These are phyloP conservation scores for Oenanthe javanica DNA, from an alignment of 140 eudicot species.

Conservation along the genomic window DNA sequence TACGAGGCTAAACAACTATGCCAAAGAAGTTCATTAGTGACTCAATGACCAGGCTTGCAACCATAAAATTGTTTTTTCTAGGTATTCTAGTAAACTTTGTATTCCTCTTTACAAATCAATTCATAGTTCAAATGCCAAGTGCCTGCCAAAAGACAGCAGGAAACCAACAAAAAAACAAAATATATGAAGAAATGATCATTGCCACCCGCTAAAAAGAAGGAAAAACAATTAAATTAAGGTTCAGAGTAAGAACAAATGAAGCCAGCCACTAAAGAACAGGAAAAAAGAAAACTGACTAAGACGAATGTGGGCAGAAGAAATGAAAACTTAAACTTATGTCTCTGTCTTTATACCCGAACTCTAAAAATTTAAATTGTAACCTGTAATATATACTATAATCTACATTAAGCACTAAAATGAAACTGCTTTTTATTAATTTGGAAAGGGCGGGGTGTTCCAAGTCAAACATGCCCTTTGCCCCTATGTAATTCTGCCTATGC, in stretches of 20 bases:
- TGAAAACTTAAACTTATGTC: no score
- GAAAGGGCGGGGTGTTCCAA: no score
- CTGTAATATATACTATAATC: not conserved
- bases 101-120: not conserved
- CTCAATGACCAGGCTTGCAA: no score
- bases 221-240: not conserved
- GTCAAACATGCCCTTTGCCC: not conserved
- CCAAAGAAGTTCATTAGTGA: not conserved
- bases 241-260: not conserved
- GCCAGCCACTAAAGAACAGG: not conserved
- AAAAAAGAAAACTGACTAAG: not conserved
- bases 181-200: not conserved
- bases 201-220: not conserved
- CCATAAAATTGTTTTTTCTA: not conserved
- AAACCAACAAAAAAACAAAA: not conserved
- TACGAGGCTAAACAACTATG: not conserved
- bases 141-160: not conserved
- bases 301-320: not conserved
- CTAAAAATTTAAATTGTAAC: not conserved
- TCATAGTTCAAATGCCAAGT: not conserved
- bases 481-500: not conserved
- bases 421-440: not conserved
- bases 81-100: not conserved
- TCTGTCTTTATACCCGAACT: not conserved
- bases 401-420: not conserved